Base-by-base conservation (phyloP, 1,284 basidiomycete genomes). In the Leccinum holopus region DNA sequence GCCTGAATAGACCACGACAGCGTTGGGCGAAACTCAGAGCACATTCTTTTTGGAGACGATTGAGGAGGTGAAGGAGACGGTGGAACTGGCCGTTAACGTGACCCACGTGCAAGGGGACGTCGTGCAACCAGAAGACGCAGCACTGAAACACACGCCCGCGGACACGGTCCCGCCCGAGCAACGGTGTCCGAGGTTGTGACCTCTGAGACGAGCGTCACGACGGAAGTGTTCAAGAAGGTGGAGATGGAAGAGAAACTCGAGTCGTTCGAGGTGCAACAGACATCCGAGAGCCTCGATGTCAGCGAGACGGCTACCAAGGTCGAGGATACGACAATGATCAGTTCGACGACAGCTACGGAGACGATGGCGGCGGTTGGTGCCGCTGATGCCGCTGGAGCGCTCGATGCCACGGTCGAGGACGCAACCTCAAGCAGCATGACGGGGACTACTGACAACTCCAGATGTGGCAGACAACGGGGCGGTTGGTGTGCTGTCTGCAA, bases 141-240 rank as follows among this genome's bases (percentile, higher is more conserved):
- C 11, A 3, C 37, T 61, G 3, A 68, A 61, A 47, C 63, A 72
- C 1, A 76, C 74, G 2, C 73, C 73, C 3, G 72, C 73, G 21
- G 73, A 74, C 52, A 65, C 66, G 12, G 53, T 65, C 18, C 74
- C 72, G 9, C 59, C 61, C 16, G 70, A 75, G 1, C 61, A 65
- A 14, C 57, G 35, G 12, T 18, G 16, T 51, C 37, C 14, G 73
- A 61, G 44, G 30, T n/a, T 3, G 14, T 8, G 0, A 3, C 32
- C 14, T 12, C 2, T 12, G 28, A 30, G 51, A 30, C 25, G 28
- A 52, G 10, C 25, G 8, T 47, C n/a, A 41, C 16, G 39, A 41
- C 8, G 16, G 8, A n/a, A 9, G 16, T 41, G 0, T 6, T 39
- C 14, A 14, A 39, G 37, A 39, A 14, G 37, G 37, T 14, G 12